Percentiles rank a stretch among this genome's conserved stretches.
Conservation (phyloP, 1,139 yeast species). For the Blastobotrys ciferrii region DNA sequence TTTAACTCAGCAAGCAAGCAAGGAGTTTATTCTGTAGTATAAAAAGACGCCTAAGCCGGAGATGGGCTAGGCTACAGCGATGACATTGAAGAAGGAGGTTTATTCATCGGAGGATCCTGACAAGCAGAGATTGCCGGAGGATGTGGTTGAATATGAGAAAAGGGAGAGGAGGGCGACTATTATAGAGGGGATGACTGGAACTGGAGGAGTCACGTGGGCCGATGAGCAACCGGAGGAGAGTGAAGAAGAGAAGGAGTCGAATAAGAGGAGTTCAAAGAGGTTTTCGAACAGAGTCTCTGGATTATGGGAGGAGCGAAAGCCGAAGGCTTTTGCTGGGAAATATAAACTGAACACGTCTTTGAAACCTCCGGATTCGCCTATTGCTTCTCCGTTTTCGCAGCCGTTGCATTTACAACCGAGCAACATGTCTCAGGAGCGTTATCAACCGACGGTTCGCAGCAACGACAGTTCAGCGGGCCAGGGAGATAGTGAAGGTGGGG, state of each 20-base stretch:
- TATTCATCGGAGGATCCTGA: constrained; percentile 19
- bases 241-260: not conserved
- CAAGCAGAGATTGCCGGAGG: constrained; percentile 14
- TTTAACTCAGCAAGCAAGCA: not conserved
- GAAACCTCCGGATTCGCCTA: not conserved
- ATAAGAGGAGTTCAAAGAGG: not conserved
- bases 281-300: not conserved
- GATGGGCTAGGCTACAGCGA: too few species aligned
- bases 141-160: constrained; percentile 8
- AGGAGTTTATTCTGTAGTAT: not conserved
- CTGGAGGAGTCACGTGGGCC: not conserved
- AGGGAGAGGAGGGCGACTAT: constrained; percentile 5
- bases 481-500: not conserved
- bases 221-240: not conserved
- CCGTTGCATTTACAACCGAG: not conserved
- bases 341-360: not conserved
- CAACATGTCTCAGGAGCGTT: not conserved
- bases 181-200: not conserved
- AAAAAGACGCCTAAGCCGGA: too few species aligned
- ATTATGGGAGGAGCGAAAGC: not conserved
- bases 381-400: not conserved
- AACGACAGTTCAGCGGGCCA: not conserved
- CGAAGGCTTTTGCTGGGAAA: not conserved
- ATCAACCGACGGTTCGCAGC: too few species aligned
- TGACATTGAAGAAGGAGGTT: constrained; percentile 3